Evolutionary conservation across 2,329 filamentous ascomycete genomes (phyloP), one percentile per base, ranked within the genome.

Genomic region (Tolypocladium paradoxum): DNA sequence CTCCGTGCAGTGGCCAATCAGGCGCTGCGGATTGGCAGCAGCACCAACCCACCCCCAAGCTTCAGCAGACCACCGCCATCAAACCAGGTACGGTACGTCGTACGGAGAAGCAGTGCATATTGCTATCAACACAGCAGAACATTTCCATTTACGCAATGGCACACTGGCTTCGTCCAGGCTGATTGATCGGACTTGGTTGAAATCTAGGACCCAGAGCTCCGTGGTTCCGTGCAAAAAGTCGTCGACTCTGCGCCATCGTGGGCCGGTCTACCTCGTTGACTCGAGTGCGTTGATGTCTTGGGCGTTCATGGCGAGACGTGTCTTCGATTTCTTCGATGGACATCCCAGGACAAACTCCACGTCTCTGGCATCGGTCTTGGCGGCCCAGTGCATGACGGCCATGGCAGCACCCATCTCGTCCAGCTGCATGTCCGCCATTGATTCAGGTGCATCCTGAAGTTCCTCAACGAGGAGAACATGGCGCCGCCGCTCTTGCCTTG

Each of bases 261-360:
- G 51, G 6, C 53, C 53, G 0, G 40, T 52, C 33, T 49, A 53
- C 1, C 11, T 14, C 16, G n/a, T 4, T 35, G 33, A 22, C 4
- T 16, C 11, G n/a, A n/a, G n/a, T n/a, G n/a, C n/a, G n/a, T n/a
- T n/a, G n/a, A n/a, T 37, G 24, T 8, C 31, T 35, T 43, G 20
- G 1, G 29, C 6, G 20, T 27, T 16, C 18, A 20, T 37, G 33
- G 4, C 33, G 2, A 12, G 22, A n/a, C 8, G 8, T 6, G 14
- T 20, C 16, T 24, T 49, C 12, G n/a, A n/a, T n/a, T 43, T 48
- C 14, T 43, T 14, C 2, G 54, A n/a, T n/a, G n/a, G n/a, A n/a
- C n/a, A n/a, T n/a, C n/a, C n/a, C n/a, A n/a, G n/a, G 1, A 63
- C 64, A 48, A 70, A 70, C 43, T 70, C 62, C 0, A 70, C 59